These are phyloP conservation scores for Barnettozyma wickerhamii DNA, from an alignment of 805 yeast genomes.

Conservation along the genomic window DNA sequence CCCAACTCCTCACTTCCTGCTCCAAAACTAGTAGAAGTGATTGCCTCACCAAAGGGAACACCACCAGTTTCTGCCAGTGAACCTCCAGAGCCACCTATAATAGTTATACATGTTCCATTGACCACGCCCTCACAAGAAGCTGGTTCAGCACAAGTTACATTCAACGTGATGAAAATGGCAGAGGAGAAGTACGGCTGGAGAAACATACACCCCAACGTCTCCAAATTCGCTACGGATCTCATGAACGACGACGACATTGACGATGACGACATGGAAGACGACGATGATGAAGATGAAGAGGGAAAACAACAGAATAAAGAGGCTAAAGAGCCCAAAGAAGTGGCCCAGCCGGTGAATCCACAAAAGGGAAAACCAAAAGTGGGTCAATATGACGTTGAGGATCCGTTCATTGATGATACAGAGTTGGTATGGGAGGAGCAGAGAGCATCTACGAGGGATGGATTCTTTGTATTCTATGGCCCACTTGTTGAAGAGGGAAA, in stretches of 20 bases:
- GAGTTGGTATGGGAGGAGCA: slow-evolving; percentile 93
- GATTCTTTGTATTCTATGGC: slow-evolving; percentile 94
- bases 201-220: slow-evolving; percentile 60
- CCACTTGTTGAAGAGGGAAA: slow-evolving; percentile 67
- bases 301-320: slow-evolving; percentile 34
- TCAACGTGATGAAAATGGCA: slow-evolving; percentile 68
- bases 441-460: slow-evolving; percentile 88
- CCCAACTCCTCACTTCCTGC: slow-evolving; percentile 17
- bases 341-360: slow-evolving; percentile 28
- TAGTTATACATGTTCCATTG: slow-evolving; percentile 53
- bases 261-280: slow-evolving; percentile 31
- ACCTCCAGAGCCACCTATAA: slow-evolving; percentile 37
- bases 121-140: slow-evolving; percentile 44
- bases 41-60: slow-evolving; percentile 3
- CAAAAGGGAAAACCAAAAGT: slow-evolving; percentile 64
- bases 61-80: neutral
- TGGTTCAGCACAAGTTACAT: slow-evolving; percentile 59
- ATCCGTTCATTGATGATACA: slow-evolving; percentile 94
- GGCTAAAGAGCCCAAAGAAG: slow-evolving; percentile 28
- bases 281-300: slow-evolving; percentile 40
- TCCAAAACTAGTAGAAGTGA: slow-evolving; percentile 17
- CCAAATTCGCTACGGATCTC: slow-evolving; percentile 50
- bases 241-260: slow-evolving; percentile 51
- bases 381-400: slow-evolving; percentile 88
- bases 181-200: slow-evolving; percentile 86